phyloP scores from a whole-genome alignment of 2,329 filamentous ascomycete genomes.

The Colletotrichum tanaceti region DNA sequence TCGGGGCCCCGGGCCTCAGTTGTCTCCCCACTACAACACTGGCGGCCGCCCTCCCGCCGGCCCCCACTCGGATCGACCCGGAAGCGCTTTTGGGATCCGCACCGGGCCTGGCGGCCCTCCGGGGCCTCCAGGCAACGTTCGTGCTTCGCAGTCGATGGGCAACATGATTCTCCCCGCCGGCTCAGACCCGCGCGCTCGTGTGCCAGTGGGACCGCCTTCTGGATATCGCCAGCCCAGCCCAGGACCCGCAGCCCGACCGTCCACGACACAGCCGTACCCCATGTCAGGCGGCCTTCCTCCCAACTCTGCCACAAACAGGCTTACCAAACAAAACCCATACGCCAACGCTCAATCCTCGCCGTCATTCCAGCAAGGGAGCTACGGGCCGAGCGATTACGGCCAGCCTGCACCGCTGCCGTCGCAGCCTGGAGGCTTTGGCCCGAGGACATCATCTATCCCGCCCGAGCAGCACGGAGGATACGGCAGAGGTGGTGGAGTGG shows the following conservation, averaged over 20 bases:
- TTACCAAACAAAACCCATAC: constrained; percentile 52
- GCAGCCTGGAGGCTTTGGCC: constrained; percentile 54
- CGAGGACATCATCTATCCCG: constrained; percentile 49
- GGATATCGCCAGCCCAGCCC: constrained; percentile 57
- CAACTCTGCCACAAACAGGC: constrained; percentile 52
- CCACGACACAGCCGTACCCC: constrained; percentile 45
- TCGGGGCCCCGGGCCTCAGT: constrained; percentile 46
- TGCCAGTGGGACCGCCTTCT: constrained; percentile 55
- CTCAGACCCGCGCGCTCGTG: constrained; percentile 55
- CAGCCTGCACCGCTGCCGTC: constrained; percentile 41
- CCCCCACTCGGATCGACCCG: constrained; percentile 60
- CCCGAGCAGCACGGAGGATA: constrained; percentile 47
- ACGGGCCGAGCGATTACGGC: constrained; percentile 40
- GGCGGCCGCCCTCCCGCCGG: constrained; percentile 62
- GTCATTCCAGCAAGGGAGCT: constrained; percentile 43
- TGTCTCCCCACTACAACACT: constrained; percentile 58
- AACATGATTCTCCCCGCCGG: constrained; percentile 59
- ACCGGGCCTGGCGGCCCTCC: constrained; percentile 43
- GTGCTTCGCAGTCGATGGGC: constrained; percentile 58
- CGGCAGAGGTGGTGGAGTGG: constrained; percentile 45
- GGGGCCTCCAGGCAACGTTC: constrained; percentile 46
- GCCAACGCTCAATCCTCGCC: constrained; percentile 45
- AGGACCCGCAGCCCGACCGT: constrained; percentile 46
- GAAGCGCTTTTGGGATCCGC: constrained; percentile 66
- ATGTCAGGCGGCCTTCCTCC: constrained; percentile 48